Evolutionary conservation across 75 land plant genomes (phyloP).

Genomic region (Picea glauca): DNA sequence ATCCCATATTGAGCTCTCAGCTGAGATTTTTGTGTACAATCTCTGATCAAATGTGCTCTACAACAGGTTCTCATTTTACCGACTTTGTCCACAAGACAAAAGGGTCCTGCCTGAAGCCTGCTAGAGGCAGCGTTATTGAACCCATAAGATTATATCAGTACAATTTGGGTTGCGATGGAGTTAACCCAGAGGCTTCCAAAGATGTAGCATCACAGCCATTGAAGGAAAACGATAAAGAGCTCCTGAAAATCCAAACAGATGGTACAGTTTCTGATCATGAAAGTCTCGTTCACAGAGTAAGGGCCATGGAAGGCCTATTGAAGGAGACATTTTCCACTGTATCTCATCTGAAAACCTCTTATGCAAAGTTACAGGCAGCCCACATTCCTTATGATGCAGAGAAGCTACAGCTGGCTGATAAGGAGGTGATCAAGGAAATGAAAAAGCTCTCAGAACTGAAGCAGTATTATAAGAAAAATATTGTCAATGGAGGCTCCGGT

Average conservation of each 20-base stretch:
- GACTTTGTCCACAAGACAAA: neutral
- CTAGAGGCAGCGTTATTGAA: neutral
- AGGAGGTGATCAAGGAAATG: slow-evolving; percentile 20
- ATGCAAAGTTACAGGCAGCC: slow-evolving; percentile 15
- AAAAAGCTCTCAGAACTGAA: slow-evolving; percentile 24
- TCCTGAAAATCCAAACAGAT: neutral
- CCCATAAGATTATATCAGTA: neutral
- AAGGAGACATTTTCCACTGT: slow-evolving; percentile 10
- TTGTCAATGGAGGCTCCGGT: neutral
- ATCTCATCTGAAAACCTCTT: slow-evolving; percentile 3
- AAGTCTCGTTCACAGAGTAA: neutral
- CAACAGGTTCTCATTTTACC: neutral
- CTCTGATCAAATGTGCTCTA: slow-evolving; percentile 1
- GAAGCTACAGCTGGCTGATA: slow-evolving; percentile 21
- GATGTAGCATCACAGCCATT: too few relatives aligned
- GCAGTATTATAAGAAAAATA: slow-evolving; percentile 11
- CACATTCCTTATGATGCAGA: slow-evolving; percentile 21
- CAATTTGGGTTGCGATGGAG: neutral
- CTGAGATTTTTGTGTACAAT: too few relatives aligned
- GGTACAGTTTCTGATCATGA: neutral
- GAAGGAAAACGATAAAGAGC: too few relatives aligned
- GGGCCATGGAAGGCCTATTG: slow-evolving; percentile 4
- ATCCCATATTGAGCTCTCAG: neutral
- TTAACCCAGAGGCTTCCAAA: neutral
- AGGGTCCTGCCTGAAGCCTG: slow-evolving; percentile 5